These are phyloP conservation scores for Plasmodium berghei DNA, from an alignment of 169 alveolate genomes.

Conservation along the genomic window DNA sequence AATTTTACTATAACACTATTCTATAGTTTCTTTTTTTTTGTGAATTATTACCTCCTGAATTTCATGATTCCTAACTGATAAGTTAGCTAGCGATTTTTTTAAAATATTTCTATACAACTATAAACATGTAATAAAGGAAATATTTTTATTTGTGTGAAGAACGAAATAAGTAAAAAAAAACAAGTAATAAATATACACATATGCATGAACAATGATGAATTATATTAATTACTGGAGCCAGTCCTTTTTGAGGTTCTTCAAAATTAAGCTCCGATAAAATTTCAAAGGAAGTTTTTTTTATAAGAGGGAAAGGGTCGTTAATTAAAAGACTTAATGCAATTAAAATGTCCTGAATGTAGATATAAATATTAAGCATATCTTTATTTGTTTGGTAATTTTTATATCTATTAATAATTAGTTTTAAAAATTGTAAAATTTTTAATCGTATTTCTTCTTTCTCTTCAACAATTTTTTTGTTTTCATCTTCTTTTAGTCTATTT, in stretches of 20 bases:
- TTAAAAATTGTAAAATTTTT: constrained; percentile 53
- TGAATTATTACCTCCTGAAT: constrained; percentile 29
- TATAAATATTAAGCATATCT: constrained; percentile 18
- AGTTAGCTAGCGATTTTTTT: constrained; percentile 25
- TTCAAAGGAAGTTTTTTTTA: constrained; percentile 47
- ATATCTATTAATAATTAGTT: constrained; percentile 32
- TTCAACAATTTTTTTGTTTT: constrained; percentile 46
- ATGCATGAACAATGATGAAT: too few relatives aligned
- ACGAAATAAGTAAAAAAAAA: not conserved
- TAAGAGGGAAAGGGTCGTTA: constrained; percentile 59
- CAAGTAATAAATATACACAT: not conserved
- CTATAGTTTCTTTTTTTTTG: not conserved
- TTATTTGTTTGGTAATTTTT: not conserved
- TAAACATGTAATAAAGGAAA: not conserved
- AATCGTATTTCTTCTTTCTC: constrained; percentile 72
- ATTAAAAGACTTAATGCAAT: constrained; percentile 31
- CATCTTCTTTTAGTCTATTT: constrained; percentile 55
- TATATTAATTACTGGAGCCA: constrained; percentile 21
- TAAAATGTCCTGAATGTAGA: constrained; percentile 38
- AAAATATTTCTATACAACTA: constrained; percentile 24
- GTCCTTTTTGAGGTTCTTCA: constrained; percentile 17
- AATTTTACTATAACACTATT: too few relatives aligned
- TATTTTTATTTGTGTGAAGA: not conserved
- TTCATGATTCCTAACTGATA: constrained; percentile 33
- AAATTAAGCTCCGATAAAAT: constrained; percentile 29